Evolutionary conservation across 192 early-diverging fungal genomes (phyloP), one percentile per base, ranked within the genome.

Genomic region (Podila horticola): DNA sequence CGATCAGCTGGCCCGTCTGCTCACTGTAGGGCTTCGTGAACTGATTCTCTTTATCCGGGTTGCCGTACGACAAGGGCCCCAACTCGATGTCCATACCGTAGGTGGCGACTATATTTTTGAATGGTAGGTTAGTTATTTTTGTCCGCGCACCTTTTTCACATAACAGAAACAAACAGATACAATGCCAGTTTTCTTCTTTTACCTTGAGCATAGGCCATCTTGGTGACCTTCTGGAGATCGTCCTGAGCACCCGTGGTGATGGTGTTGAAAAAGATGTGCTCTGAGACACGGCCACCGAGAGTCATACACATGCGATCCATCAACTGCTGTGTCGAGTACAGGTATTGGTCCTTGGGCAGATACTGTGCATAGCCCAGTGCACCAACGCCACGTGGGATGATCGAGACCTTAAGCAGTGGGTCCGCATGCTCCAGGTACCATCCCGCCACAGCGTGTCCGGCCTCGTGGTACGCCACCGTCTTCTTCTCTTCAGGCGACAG

Each of bases 311-410:
- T 94, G 71, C 93, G 90, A 85, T 99, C 98, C 71, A 94, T 83
- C 60, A 99, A 89, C 82, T 98, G 95, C 34, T 90, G 89, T 3
- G 93, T 95, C 28, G 97, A 97, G 82, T 98, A 96, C 74, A 99
- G 71, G 75, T 97, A 96, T 85, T 97, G 93, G 79, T 99, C 98
- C 84, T 97, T 96, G 74, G 98, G 98, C 82, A 99, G 82, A 82
- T 99, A 99, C 87, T 99, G 98, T 55, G 98, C 98, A 88, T 99
- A 99, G n/a, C 98, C 98, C 11, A 99, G 92, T 20, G 98, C 98
- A 19, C 92, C 97, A 12, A 91, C 85, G 28, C 98, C 97, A 69
- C 98, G 94, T 33, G 98, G 98, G 75, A 99, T 99, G 76, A 99
- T 99, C 61, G 96, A 97, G 5, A 99, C 98, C 88, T 98, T 98